Percentiles rank a stretch among this genome's conserved stretches.
These are phyloP conservation scores for Rhodotorula sp. DNA, from an alignment of 1,284 basidiomycete genomes.

Conservation along the genomic window DNA sequence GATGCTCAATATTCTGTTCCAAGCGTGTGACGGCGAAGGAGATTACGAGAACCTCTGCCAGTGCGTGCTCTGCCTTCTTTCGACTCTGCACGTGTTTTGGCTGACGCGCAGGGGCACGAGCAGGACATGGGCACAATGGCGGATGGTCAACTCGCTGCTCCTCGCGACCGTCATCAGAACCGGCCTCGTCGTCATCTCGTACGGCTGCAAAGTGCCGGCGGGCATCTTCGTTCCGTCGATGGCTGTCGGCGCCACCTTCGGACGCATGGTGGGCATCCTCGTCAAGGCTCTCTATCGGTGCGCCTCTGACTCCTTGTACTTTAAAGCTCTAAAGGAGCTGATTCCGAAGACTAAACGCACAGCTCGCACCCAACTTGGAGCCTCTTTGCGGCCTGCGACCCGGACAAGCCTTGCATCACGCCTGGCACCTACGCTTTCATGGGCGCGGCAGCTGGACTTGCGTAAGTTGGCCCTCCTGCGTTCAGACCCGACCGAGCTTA, in stretches of 20 bases:
- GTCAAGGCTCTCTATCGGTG: constrained; percentile 88
- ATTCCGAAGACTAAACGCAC: constrained; percentile 6
- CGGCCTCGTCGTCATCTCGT: constrained; percentile 83
- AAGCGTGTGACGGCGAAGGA: constrained; percentile 92
- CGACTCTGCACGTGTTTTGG: neutral
- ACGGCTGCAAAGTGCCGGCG: constrained; percentile 93
- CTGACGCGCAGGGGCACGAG: neutral
- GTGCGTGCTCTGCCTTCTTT: constrained; percentile 56
- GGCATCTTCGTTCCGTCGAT: constrained; percentile 98
- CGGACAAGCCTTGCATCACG: constrained; percentile 93
- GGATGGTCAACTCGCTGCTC: constrained; percentile 86
- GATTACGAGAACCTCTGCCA: constrained; percentile 92
- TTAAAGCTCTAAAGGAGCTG: neutral
- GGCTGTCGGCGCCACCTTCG: constrained; percentile 95
- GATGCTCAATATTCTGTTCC: constrained; percentile 91
- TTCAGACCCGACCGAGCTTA: too few relatives aligned
- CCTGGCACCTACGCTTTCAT: constrained; percentile 96
- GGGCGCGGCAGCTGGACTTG: constrained; percentile 89
- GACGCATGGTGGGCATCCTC: constrained; percentile 90
- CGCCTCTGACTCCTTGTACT: constrained; percentile 41
- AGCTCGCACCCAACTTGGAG: constrained; percentile 78
- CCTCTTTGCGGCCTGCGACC: constrained; percentile 84
- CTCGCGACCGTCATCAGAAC: constrained; percentile 86
- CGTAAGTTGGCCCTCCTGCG: constrained; percentile 54
- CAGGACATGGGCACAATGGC: constrained; percentile 87